Percentiles rank a stretch among this genome's conserved stretches.
phyloP scores from a whole-genome alignment of 148 eudicot genomes.

The Beta vulgaris region DNA sequence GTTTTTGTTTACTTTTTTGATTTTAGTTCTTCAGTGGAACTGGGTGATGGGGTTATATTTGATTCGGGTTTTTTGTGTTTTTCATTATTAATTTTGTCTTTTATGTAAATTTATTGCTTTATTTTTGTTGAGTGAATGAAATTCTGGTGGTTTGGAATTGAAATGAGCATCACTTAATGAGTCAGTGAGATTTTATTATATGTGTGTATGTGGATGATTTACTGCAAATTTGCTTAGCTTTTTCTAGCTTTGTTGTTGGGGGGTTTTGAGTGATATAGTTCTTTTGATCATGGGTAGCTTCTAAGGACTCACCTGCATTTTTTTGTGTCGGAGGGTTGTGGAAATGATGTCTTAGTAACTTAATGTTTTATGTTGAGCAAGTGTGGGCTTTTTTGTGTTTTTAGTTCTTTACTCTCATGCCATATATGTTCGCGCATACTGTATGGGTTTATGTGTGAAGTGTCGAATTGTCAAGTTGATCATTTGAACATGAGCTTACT shows the following conservation, averaged over 20 bases:
- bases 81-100: not conserved
- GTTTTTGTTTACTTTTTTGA: slow-evolving; percentile 13
- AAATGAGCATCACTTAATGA: too few species aligned
- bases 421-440: not conserved
- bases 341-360: not conserved
- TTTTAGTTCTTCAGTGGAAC: not conserved
- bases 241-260: not conserved
- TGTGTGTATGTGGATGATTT: too few species aligned
- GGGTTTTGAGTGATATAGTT: not conserved
- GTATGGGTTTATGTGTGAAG: slow-evolving; percentile 13
- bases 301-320: not conserved
- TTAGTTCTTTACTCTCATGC: not conserved
- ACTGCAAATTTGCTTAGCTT: not conserved
- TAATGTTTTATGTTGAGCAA: not conserved
- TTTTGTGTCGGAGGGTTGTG: not conserved
- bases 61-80: not conserved
- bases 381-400: not conserved
- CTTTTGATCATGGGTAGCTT: not conserved
- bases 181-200: too few species aligned
- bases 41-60: not conserved
- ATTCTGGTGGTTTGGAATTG: not conserved
- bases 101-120: not conserved
- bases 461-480: not conserved
- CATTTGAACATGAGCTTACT: not conserved
- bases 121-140: not conserved